Evolutionary conservation across 2,329 filamentous ascomycete genomes (phyloP).

Genomic region (Teratosphaeria pseudoeucalypti): DNA sequence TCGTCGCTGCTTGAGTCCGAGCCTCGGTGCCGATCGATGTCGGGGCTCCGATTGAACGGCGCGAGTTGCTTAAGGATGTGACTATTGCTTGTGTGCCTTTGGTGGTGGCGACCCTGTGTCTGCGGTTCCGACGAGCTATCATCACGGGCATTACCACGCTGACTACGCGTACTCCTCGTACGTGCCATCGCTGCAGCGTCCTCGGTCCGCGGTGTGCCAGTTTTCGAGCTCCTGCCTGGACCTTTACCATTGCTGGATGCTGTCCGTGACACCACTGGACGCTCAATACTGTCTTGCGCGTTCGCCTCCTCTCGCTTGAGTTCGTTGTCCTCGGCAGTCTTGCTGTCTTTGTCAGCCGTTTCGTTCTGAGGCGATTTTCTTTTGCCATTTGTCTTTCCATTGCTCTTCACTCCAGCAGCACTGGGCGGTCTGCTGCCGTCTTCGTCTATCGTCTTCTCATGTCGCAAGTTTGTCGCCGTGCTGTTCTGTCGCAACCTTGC

Average conservation of each 20-base stretch:
- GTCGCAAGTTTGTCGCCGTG: slow-evolving; percentile 36
- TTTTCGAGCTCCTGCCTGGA: slow-evolving; percentile 35
- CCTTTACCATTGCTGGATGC: slow-evolving; percentile 20
- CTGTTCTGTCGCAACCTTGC: slow-evolving; percentile 69
- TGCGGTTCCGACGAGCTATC: slow-evolving; percentile 19
- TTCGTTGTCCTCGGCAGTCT: background rate
- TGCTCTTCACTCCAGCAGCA: background rate
- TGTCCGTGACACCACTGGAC: slow-evolving; percentile 13
- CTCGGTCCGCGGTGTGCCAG: slow-evolving; percentile 36
- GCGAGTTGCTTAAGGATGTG: slow-evolving; percentile 30
- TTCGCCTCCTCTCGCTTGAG: slow-evolving; percentile 42
- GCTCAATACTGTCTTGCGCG: slow-evolving; percentile 11
- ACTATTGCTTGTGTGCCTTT: slow-evolving; percentile 22
- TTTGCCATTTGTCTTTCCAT: slow-evolving; percentile 14
- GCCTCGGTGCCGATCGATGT: slow-evolving; percentile 21
- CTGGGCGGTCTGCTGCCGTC: background rate
- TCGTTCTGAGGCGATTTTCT: slow-evolving; percentile 14
- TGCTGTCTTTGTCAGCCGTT: background rate
- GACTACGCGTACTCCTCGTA: slow-evolving; percentile 32
- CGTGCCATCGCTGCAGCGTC: slow-evolving; percentile 31
- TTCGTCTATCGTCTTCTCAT: slow-evolving; percentile 28
- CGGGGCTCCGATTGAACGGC: slow-evolving; percentile 28
- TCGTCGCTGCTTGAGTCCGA: background rate
- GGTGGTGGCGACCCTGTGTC: slow-evolving; percentile 14
- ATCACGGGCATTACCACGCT: slow-evolving; percentile 25